These are phyloP conservation scores for Ceratonia siliqua DNA, from an alignment of 306 rosid genomes.

Conservation along the genomic window DNA sequence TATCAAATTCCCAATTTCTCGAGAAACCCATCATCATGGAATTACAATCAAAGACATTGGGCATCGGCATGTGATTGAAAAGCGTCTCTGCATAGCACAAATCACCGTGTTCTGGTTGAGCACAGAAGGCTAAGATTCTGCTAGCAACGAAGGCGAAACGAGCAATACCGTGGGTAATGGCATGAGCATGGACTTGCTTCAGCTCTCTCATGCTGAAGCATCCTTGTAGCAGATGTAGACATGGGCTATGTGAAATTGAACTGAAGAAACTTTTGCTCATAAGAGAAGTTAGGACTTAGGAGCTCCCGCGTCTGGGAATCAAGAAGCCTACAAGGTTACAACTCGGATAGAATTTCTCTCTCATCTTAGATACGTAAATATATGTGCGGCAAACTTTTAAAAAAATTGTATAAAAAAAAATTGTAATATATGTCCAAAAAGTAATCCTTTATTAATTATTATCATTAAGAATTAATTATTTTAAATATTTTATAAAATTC, in stretches of 20 bases:
- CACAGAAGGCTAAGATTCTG: slow-evolving; percentile 36
- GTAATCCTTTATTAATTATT: too few relatives aligned
- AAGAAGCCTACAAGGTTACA: not conserved
- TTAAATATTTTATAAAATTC: too few relatives aligned
- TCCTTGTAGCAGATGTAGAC: slow-evolving; percentile 34
- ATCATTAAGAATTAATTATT: too few relatives aligned
- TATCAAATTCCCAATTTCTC: not conserved
- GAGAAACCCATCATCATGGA: slow-evolving; percentile 35
- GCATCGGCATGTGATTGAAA: slow-evolving; percentile 35
- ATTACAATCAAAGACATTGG: slow-evolving; percentile 43
- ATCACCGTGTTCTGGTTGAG: slow-evolving; percentile 22
- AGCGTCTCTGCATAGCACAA: slow-evolving; percentile 30
- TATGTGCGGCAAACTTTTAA: not conserved
- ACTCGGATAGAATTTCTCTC: not conserved
- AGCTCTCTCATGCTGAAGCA: slow-evolving; percentile 20
- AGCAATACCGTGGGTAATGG: slow-evolving; percentile 34
- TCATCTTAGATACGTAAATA: not conserved
- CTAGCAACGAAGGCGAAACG: slow-evolving; percentile 45
- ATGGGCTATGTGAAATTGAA: slow-evolving; percentile 7
- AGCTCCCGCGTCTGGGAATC: not conserved
- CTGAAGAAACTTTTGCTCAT: slow-evolving; percentile 1
- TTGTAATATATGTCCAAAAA: too few relatives aligned
- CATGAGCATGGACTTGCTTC: slow-evolving; percentile 47
- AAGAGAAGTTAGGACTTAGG: not conserved
- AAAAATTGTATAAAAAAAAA: too few relatives aligned